phyloP scores from a whole-genome alignment of 352 stramenopile genomes.

The Globisporangium cederbergense region DNA sequence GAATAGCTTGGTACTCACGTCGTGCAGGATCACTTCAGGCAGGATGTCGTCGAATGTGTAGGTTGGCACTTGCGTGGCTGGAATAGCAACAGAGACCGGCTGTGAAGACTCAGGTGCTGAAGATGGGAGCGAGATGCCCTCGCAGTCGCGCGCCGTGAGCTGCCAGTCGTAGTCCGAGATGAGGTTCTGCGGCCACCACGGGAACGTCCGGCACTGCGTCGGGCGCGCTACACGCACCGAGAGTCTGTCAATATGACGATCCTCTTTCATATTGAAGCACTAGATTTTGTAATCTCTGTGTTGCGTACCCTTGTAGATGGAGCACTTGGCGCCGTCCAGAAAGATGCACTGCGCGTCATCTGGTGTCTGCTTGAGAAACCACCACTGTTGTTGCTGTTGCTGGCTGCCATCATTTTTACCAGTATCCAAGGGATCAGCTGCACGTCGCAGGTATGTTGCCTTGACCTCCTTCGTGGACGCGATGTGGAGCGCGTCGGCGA shows the following conservation, averaged over 20 bases:
- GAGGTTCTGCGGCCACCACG: constrained; percentile 78
- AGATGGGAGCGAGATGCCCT: constrained; percentile 39
- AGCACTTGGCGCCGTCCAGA: constrained; percentile 59
- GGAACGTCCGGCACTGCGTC: constrained; percentile 79
- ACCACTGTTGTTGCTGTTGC: constrained; percentile 23
- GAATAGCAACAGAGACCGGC: too few relatives aligned
- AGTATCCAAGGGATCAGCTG: not conserved
- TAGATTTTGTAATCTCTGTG: too few relatives aligned
- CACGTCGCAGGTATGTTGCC: constrained; percentile 27
- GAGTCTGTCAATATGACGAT: not conserved
- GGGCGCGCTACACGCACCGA: constrained; percentile 36
- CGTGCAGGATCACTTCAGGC: constrained; percentile 56
- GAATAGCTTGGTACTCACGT: constrained; percentile 31
- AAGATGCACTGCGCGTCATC: constrained; percentile 69
- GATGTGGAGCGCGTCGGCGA: constrained; percentile 31
- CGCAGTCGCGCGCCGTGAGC: constrained; percentile 52
- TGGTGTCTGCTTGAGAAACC: constrained; percentile 41
- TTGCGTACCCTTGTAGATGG: constrained; percentile 51
- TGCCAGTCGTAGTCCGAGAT: constrained; percentile 81
- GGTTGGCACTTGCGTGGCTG: not conserved
- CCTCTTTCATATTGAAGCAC: too few relatives aligned
- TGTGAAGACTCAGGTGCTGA: not conserved
- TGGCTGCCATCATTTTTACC: not conserved
- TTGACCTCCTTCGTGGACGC: constrained; percentile 32
- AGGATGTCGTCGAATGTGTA: constrained; percentile 57